Evolutionary conservation across 768 basidiomycete species (phyloP), one percentile per base, ranked within the genome.

Genomic region (Suillus plorans): DNA sequence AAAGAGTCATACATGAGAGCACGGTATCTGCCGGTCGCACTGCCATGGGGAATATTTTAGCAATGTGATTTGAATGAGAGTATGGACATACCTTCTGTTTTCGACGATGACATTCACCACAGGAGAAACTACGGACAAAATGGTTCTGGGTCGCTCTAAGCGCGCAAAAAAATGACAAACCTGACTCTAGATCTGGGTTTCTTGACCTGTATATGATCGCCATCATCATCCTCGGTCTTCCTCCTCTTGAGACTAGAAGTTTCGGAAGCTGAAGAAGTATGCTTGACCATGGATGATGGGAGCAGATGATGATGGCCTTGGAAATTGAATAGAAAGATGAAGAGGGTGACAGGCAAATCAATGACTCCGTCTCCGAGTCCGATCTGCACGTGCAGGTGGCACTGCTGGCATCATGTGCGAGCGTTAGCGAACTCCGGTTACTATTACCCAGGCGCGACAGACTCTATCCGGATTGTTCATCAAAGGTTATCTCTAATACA

Each of bases 11-110:
- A 93, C 92, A 85, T 94, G 91, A 63, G 90, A 90, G 73, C 92
- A 94, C 28, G 92, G 92, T 63, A 90, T 78, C 78, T 93, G 91
- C 66, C 92, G 86, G 76, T 95, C 91, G 79, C 92, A 95, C 91
- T 94, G 41, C 49, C 49, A 50, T 50, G 58, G 12, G 62, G 57
- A 67, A n/a, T 8, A 42, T 34, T 61, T 76, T 5, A 77, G 74
- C 31, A 56, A 45, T 55, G 60, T 37, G 56, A 58, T 62, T 63
- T 68, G 65, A 71, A 69, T 57, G 55, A 66, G 60, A 55, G 67
- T 44, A 62, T 42, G 28, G 44, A 28, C 56, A 64, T 63, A 90
- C 92, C 84, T 94, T 94, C 78, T 95, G 92, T 74, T 95, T 95
- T 66, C 92, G 82, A 25, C 92, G 86, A 79, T 94, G 93, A 68